Conservation (phyloP, 129 eudicot genomes). For the Ambrosia trifida region DNA sequence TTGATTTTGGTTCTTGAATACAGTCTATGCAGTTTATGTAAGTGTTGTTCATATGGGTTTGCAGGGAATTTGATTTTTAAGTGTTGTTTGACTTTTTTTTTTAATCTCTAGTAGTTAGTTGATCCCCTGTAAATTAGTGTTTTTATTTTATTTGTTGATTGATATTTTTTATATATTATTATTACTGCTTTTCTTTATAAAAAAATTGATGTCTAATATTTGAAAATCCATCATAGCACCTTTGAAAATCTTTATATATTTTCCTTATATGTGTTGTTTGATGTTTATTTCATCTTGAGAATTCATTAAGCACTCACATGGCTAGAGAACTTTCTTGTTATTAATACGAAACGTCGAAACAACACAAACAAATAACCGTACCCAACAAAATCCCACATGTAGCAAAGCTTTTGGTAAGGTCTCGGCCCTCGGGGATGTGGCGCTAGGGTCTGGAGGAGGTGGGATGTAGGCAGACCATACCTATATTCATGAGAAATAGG, state of each 20-base stretch:
- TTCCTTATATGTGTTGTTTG: background rate
- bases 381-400: too few relatives aligned
- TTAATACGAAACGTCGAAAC: too few relatives aligned
- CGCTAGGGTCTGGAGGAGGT: too few relatives aligned
- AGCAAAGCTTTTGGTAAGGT: too few relatives aligned
- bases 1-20: constrained; percentile 1
- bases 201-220: background rate
- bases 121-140: constrained; percentile 19
- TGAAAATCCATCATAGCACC: background rate
- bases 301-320: background rate
- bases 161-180: background rate
- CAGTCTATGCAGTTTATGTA: background rate
- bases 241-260: background rate
- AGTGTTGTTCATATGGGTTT: constrained; percentile 9
- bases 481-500: too few relatives aligned
- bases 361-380: too few relatives aligned
- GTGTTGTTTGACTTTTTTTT: constrained; percentile 28
- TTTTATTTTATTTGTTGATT: constrained; percentile 11
- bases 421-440: too few relatives aligned
- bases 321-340: too few relatives aligned
- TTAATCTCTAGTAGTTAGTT: constrained; percentile 1
- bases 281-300: background rate
- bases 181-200: background rate
- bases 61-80: background rate
- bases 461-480: too few relatives aligned